Percentiles rank a stretch among this genome's conserved stretches.
phyloP scores from a whole-genome alignment of 495 filamentous ascomycete genomes.

The Friedmanniomyces simplex region DNA sequence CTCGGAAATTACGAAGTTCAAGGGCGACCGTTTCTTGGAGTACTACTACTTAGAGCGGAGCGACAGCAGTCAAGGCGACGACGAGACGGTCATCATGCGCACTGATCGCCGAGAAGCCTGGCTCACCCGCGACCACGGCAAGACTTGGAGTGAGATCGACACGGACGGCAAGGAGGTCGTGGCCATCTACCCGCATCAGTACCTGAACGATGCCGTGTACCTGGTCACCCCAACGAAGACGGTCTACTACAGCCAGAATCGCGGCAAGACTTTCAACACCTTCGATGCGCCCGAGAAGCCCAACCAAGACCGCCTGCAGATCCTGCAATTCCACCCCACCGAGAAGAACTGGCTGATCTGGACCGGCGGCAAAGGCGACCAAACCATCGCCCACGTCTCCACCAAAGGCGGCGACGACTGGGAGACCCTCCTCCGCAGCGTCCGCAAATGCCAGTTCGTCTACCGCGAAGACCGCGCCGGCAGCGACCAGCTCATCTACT shows the following conservation, averaged over 20 bases:
- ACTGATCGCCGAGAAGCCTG: constrained; percentile 54
- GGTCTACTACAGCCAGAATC: constrained; percentile 68
- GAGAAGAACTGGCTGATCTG: constrained; percentile 82
- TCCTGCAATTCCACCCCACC: constrained; percentile 69
- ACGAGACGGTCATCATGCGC: constrained; percentile 80
- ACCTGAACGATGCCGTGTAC: constrained; percentile 73
- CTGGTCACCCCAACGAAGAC: constrained; percentile 61
- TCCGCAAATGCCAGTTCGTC: constrained; percentile 73
- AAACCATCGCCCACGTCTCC: constrained; percentile 57
- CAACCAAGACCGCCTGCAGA: constrained; percentile 35
- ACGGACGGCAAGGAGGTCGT: constrained; percentile 48
- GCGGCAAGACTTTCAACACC: constrained; percentile 52
- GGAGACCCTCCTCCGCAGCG: constrained; percentile 55
- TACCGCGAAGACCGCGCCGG: constrained; percentile 45
- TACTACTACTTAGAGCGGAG: constrained; percentile 81
- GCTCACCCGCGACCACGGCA: constrained; percentile 74
- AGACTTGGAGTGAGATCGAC: constrained; percentile 61
- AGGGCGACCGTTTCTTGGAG: constrained; percentile 42
- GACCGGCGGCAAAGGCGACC: constrained; percentile 63
- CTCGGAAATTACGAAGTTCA: constrained; percentile 46
- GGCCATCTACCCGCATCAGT: constrained; percentile 60
- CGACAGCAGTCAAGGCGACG: constrained; percentile 41
- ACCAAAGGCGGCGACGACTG: constrained; percentile 68
- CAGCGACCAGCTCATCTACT: constrained; percentile 64
- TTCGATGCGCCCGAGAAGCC: constrained; percentile 53